phyloP scores from a whole-genome alignment of 169 alveolate genomes.

The Plasmodium reichenowi region DNA sequence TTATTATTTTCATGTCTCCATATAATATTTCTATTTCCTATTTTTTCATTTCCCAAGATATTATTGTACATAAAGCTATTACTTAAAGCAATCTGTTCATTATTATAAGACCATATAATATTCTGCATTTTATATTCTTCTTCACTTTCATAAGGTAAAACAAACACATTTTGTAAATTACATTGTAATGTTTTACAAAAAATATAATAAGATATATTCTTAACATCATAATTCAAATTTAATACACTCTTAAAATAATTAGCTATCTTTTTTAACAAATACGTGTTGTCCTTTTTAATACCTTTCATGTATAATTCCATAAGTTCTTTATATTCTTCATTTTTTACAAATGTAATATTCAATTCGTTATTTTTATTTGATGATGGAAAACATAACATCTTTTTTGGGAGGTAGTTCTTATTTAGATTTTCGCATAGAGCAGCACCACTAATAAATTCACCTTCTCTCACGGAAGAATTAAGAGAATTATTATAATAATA shows the following conservation, averaged over 20 bases:
- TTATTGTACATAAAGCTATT: conserved; percentile 12
- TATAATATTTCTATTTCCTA: conserved; percentile 13
- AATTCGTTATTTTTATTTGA: conserved; percentile 2
- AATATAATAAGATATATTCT: conserved; percentile 31
- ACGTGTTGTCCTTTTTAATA: not conserved
- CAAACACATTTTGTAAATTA: conserved; percentile 9
- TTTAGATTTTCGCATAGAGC: conserved; percentile 9
- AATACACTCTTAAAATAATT: conserved; percentile 18
- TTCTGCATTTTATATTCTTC: conserved; percentile 18
- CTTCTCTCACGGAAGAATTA: not conserved
- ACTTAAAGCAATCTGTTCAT: not conserved
- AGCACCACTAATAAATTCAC: not conserved
- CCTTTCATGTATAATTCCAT: not conserved
- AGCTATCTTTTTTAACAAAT: conserved; percentile 9
- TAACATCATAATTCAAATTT: conserved; percentile 14
- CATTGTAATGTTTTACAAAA: conserved; percentile 28
- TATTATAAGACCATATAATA: not conserved
- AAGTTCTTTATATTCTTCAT: conserved; percentile 25
- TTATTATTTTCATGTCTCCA: conserved; percentile 48
- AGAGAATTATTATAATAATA: not conserved
- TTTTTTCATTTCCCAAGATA: not conserved
- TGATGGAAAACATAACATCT: conserved; percentile 45
- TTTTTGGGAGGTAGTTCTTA: conserved; percentile 7
- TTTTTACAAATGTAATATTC: conserved; percentile 20
- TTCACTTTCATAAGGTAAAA: not conserved